Base-by-base conservation (phyloP, 345 rosid genomes). In the Lumnitzera racemosa region DNA sequence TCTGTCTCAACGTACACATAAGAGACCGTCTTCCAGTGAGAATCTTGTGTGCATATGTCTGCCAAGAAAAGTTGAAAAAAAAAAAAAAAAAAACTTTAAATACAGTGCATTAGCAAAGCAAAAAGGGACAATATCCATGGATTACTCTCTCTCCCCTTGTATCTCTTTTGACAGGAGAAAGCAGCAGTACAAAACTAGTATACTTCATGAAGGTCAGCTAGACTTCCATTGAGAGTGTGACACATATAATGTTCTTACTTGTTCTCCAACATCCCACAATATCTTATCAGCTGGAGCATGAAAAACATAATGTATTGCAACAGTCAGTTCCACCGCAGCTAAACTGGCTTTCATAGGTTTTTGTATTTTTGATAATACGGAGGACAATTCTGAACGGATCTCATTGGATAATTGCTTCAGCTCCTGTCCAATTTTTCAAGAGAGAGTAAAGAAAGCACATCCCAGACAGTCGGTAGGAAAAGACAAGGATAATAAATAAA, bases 31-130 rank as follows among this genome's bases (percentile, higher is more conserved):
- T 90, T 53, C 86, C 77, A 6, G 98, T 89, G 64, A 91, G 82
- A 50, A 91, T 81, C 75, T 89, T 89, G 61, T 91, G 98, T 13
- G 89, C 90, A 73, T 85, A 89, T 24, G 96, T 76, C 98, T 91
- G 84, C 67, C 69, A 64, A 68, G 1, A 1, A 36, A 36, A 6
- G 36, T 36, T 36, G 4, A 36, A 5, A 4, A 7, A 5, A 25
- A 46, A 7, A 5, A 25, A 46, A 46, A 16, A 13, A 46, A 3
- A 46, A 36, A 36, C 43, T 36, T 0, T 36, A 36, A 36, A 36
- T 36, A 7, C 43, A 36, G 43, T 5, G 43, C 43, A 36, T 36
- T 36, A 36, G 0, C 11, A 36, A 36, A 36, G 9, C 43, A 36
- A 36, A 36, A 6, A 36, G 43, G 11, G 1, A 36, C 43, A 36